Percentiles rank a stretch among this genome's conserved stretches.
phyloP scores from a whole-genome alignment of 495 filamentous ascomycete species.

The Evansstolkia leycettana region DNA sequence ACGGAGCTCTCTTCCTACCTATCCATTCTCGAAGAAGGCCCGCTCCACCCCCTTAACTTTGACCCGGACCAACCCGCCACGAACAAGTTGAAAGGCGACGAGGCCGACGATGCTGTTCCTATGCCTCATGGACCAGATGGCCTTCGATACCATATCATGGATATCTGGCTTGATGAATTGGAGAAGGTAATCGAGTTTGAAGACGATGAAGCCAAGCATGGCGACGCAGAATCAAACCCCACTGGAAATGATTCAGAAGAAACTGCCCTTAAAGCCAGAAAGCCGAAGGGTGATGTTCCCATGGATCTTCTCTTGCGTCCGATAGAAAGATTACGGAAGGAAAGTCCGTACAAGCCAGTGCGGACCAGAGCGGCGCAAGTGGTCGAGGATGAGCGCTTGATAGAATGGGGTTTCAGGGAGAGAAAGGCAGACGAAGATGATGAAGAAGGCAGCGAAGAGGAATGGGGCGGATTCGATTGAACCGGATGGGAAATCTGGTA shows the following conservation, averaged over 20 bases:
- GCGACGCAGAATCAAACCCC: too few relatives aligned
- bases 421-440: constrained; percentile 20
- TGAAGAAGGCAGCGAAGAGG: constrained; percentile 36
- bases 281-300: constrained; percentile 25
- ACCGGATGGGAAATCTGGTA: constrained; percentile 10
- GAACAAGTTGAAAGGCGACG: constrained; percentile 3
- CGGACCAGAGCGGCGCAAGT: constrained; percentile 58
- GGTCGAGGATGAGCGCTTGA: constrained; percentile 62
- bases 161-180: constrained; percentile 83
- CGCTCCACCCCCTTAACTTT: constrained; percentile 31
- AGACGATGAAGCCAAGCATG: constrained; percentile 23
- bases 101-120: constrained; percentile 19
- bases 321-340: constrained; percentile 39
- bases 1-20: constrained; percentile 28
- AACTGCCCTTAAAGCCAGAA: constrained; percentile 17
- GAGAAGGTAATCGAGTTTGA: constrained; percentile 52
- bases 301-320: constrained; percentile 47
- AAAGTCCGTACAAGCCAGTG: constrained; percentile 59
- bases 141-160: constrained; percentile 73
- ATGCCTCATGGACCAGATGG: constrained; percentile 58
- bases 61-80: constrained; percentile 22
- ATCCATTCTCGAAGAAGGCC: constrained; percentile 29
- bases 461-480: constrained; percentile 70
- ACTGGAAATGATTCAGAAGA: constrained; percentile 7
- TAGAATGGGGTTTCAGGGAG: constrained; percentile 39